These are phyloP conservation scores for Aureobasidium subglaciale DNA, from an alignment of 2,329 filamentous ascomycete genomes.

Conservation along the genomic window DNA sequence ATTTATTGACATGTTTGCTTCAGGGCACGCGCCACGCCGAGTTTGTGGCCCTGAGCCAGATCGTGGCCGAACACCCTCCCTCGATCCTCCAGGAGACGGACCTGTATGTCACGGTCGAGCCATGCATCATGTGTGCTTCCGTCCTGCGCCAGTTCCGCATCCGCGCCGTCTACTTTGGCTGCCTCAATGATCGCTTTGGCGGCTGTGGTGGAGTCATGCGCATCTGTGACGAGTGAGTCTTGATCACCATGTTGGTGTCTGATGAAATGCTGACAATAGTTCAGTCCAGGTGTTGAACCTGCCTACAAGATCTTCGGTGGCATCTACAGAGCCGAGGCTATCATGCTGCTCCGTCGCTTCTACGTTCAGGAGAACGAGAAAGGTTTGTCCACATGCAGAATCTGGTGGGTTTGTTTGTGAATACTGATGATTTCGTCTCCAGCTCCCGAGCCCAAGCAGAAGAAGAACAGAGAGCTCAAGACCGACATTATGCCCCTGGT, in stretches of 20 bases:
- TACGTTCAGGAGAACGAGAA: slow-evolving; percentile 97
- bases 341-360: slow-evolving; percentile 84
- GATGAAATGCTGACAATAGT: background rate
- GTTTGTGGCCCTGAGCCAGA: slow-evolving; percentile 73
- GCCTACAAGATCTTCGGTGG: slow-evolving; percentile 80
- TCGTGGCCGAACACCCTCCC: slow-evolving; percentile 57
- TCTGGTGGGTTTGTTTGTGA: background rate
- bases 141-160: slow-evolving; percentile 83
- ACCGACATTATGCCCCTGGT: slow-evolving; percentile 46
- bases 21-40: slow-evolving; percentile 91
- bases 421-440: background rate
- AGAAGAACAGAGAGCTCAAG: slow-evolving; percentile 58
- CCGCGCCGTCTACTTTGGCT: slow-evolving; percentile 87
- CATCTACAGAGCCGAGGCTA: slow-evolving; percentile 84
- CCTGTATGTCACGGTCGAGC: slow-evolving; percentile 95
- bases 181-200: slow-evolving; percentile 92
- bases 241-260: background rate
- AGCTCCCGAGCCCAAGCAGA: slow-evolving; percentile 58
- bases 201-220: slow-evolving; percentile 90
- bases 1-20: background rate
- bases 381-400: slow-evolving; percentile 42
- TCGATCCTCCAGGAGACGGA: slow-evolving; percentile 65
- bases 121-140: slow-evolving; percentile 97
- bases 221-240: slow-evolving; percentile 61
- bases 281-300: slow-evolving; percentile 59